Conservation (phyloP, 2,329 filamentous ascomycete genomes). For the Penicillium sclerotiorum region DNA sequence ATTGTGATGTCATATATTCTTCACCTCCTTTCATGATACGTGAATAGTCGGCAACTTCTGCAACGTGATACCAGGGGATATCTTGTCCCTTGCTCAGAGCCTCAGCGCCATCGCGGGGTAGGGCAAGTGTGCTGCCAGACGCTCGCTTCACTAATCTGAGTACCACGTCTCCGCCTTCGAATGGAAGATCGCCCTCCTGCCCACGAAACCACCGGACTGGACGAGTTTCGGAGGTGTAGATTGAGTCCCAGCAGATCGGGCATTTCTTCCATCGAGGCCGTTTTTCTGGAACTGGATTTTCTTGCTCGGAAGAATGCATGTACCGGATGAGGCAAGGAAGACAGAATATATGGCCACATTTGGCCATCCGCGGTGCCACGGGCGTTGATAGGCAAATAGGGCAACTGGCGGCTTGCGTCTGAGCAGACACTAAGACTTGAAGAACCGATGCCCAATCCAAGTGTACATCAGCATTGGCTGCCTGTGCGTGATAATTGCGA, state of each 20-base stretch:
- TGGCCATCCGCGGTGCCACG: constrained; percentile 93
- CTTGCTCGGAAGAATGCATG: constrained; percentile 85
- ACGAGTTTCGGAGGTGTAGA: constrained; percentile 88
- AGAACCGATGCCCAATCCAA: constrained; percentile 89
- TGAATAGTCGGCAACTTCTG: constrained; percentile 92
- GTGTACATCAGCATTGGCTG: constrained; percentile 82
- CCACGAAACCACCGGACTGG: constrained; percentile 90
- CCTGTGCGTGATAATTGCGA: constrained; percentile 77
- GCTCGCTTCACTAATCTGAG: constrained; percentile 81
- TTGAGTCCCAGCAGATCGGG: constrained; percentile 88
- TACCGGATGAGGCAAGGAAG: constrained; percentile 90
- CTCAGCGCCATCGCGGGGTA: constrained; percentile 81
- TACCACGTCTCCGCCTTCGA: constrained; percentile 86
- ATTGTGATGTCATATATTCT: constrained; percentile 82
- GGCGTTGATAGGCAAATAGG: constrained; percentile 94
- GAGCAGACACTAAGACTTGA: constrained; percentile 85
- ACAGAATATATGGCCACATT: constrained; percentile 96
- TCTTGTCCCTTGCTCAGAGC: constrained; percentile 69
- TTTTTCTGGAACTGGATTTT: constrained; percentile 65
- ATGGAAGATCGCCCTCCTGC: constrained; percentile 78
- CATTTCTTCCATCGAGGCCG: constrained; percentile 88
- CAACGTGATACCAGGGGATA: constrained; percentile 92
- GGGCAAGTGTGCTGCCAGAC: constrained; percentile 78
- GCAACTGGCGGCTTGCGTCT: constrained; percentile 85
- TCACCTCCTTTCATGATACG: constrained; percentile 92